Evolutionary conservation across 768 basidiomycete species (phyloP).

Genomic region (Hygrocybe punicea): DNA sequence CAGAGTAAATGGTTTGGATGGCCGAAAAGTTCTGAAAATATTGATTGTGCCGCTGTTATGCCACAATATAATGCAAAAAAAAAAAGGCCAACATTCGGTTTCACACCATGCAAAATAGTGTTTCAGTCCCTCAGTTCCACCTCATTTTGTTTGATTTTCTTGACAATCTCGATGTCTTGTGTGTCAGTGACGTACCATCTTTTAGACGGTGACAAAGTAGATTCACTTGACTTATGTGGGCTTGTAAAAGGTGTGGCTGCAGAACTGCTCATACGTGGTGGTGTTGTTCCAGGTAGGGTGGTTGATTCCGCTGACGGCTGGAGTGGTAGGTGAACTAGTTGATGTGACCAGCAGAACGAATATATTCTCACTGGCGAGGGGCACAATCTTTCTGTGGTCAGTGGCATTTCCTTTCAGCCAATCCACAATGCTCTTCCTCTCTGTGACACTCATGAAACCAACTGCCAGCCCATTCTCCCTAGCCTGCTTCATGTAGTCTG

Average conservation of each 20-base stretch:
- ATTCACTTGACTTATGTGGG: constrained; percentile 27
- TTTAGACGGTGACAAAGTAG: constrained; percentile 55
- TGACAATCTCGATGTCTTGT: constrained; percentile 80
- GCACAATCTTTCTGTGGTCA: constrained; percentile 51
- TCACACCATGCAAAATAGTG: constrained; percentile 76
- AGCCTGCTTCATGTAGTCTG: constrained; percentile 87
- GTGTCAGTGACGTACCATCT: constrained; percentile 75
- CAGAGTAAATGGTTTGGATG: constrained; percentile 60
- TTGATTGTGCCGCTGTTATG: too few species aligned
- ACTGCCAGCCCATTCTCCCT: constrained; percentile 68
- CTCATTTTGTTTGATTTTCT: constrained; percentile 73
- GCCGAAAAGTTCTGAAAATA: constrained; percentile 89
- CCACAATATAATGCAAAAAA: neutral
- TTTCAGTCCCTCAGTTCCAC: constrained; percentile 81
- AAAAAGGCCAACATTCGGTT: constrained; percentile 43
- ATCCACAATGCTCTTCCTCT: constrained; percentile 80
- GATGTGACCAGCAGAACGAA: neutral
- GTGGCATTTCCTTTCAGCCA: constrained; percentile 66
- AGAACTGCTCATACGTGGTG: constrained; percentile 30
- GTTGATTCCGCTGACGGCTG: constrained; percentile 44
- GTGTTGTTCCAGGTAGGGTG: constrained; percentile 55
- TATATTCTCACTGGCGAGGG: constrained; percentile 40
- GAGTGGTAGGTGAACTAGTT: constrained; percentile 2
- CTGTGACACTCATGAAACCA: constrained; percentile 81
- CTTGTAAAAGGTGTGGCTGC: constrained; percentile 26